Base-by-base conservation (phyloP, 2,329 filamentous ascomycete species). In the Chaetomium strumarium region DNA sequence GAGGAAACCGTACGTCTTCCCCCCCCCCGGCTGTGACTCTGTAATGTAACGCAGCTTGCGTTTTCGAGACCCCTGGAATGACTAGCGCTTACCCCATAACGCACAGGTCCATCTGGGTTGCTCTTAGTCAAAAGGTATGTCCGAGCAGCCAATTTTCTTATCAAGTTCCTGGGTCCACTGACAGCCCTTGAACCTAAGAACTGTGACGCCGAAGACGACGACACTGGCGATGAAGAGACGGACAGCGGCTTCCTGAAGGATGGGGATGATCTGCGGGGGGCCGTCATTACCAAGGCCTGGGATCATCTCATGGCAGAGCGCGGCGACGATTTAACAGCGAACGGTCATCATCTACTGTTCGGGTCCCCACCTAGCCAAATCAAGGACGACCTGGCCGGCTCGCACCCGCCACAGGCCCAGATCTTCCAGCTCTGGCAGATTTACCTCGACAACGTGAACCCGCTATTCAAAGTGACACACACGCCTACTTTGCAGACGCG, bases 391-490 rank as follows among this genome's bases (percentile, higher is more conserved):
- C 62, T 83, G 1, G 70, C 72, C 4, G 65, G 69, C 2, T 58
- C 82, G 0, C 84, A 86, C 29, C 75, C 75, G 0, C 61, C 69
- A 0, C 68, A 70, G 0, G 66, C 69, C 1, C 68, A 74, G 0
- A 73, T 77, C 7, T 75, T 79, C 52, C 63, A 67, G 20, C 65
- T 79, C 0, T 84, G 81, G 79, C 79, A 83, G 60, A 66, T 75
- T 0, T 84, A 79, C 56, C 64, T 83, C 0, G 73, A 81, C 29
- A 80, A 81, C 38, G 74, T 83, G 46, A 72, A 84, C 56, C 80
- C 80, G 0, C 57, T 84, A 2, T 64, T 83, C n/a, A 83, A 81
- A 48, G 69, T 83, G 34, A 77, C 77, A 0, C 81, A 84, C 58
- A 72, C 74, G 0, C 79, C 80, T 0, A 80, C 65, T 1, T 60